Conservation (phyloP, 1,284 basidiomycete species). For the Phlebopus sp. region DNA sequence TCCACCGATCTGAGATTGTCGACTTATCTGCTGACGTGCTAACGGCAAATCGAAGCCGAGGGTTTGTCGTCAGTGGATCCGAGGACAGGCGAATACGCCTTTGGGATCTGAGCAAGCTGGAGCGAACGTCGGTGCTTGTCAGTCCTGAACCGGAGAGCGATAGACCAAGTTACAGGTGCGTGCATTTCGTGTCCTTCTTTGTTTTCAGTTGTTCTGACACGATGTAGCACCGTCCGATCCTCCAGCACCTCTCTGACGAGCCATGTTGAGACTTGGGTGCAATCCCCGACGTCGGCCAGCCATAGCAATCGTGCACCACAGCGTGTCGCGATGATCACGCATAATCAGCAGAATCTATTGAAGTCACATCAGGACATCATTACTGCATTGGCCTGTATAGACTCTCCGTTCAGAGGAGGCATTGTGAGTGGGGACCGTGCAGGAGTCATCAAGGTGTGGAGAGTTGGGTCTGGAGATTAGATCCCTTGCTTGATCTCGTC, state of each 20-base stretch:
- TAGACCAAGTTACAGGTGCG: conserved; percentile 69
- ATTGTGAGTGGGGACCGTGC: conserved; percentile 83
- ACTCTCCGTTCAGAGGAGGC: conserved; percentile 84
- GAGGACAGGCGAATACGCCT: conserved; percentile 79
- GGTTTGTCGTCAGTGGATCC: conserved; percentile 79
- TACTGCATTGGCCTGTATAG: conserved; percentile 76
- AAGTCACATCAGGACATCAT: conserved; percentile 83
- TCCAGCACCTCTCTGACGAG: conserved; percentile 43
- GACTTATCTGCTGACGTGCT: conserved; percentile 44
- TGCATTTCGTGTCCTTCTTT: conserved; percentile 28
- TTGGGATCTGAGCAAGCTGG: conserved; percentile 77
- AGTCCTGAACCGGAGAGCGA: conserved; percentile 69
- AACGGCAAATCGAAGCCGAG: conserved; percentile 43
- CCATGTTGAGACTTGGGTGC: conserved; percentile 65
- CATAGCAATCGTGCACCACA: conserved; percentile 67
- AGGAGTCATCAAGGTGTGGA: conserved; percentile 82
- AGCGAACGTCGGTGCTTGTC: conserved; percentile 71
- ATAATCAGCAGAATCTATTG: conserved; percentile 76
- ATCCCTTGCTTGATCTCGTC: conserved; percentile 7
- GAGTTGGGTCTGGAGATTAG: conserved; percentile 54
- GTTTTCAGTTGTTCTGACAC: neutral
- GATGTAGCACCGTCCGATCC: conserved; percentile 30
- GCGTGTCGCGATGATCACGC: conserved; percentile 72
- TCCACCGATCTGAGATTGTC: conserved; percentile 54
- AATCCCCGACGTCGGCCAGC: conserved; percentile 39